Conservation (phyloP, 2,329 filamentous ascomycete genomes). For the Cyphellophora europaea region DNA sequence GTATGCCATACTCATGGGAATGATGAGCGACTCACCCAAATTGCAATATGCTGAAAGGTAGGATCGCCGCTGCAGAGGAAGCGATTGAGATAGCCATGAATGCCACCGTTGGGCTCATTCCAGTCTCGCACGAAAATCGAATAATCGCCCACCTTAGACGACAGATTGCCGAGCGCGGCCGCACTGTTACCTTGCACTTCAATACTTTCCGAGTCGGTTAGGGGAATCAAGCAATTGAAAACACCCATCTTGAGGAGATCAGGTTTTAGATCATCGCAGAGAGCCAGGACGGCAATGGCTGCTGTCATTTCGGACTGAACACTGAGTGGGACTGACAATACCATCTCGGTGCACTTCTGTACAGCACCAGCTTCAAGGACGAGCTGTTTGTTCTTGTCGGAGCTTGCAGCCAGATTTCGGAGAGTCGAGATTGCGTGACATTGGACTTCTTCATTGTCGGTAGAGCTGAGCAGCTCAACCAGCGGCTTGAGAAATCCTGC, state of each 20-base stretch:
- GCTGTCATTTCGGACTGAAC: slow-evolving; percentile 99
- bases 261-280: slow-evolving; percentile 91
- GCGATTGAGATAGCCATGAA: slow-evolving; percentile 86
- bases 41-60: slow-evolving; percentile 98
- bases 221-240: slow-evolving; percentile 89
- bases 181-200: slow-evolving; percentile 98
- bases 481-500: slow-evolving; percentile 90
- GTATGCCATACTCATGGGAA: too few species aligned
- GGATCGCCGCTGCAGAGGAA: slow-evolving; percentile 92
- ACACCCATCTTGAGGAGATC: slow-evolving; percentile 86
- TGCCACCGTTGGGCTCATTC: slow-evolving; percentile 84
- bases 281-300: slow-evolving; percentile 89
- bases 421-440: slow-evolving; percentile 97
- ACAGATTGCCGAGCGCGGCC: slow-evolving; percentile 87
- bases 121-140: slow-evolving; percentile 92
- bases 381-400: slow-evolving; percentile 95
- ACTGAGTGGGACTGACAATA: slow-evolving; percentile 82
- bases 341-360: slow-evolving; percentile 96
- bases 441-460: slow-evolving; percentile 97
- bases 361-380: slow-evolving; percentile 93
- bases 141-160: slow-evolving; percentile 96
- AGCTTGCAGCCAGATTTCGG: slow-evolving; percentile 89
- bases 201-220: slow-evolving; percentile 91
- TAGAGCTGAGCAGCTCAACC: slow-evolving; percentile 87
- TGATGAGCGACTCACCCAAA: slow-evolving; percentile 61